A percentile compares a stretch with the other conserved stretches of the same genome.
Conservation (phyloP, 345 rosid species). For the Camelina sativa region DNA sequence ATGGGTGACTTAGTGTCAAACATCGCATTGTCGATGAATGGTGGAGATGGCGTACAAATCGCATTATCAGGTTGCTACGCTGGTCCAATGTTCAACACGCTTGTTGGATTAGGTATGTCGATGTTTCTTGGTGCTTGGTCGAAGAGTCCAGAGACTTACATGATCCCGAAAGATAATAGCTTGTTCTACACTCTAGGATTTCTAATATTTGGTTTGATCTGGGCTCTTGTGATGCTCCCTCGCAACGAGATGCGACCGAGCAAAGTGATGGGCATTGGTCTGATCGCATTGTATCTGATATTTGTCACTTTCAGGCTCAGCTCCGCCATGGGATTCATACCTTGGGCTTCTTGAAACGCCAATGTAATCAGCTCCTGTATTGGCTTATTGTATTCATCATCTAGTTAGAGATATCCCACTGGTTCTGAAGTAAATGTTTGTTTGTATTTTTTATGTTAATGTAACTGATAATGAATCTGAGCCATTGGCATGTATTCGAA, state of each 20-base stretch:
- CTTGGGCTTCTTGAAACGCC: constrained; percentile 36
- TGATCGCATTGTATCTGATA: constrained; percentile 51
- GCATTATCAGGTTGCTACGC: constrained; percentile 97
- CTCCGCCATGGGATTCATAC: constrained; percentile 50
- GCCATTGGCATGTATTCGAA: constrained; percentile 2
- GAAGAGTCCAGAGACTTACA: constrained; percentile 56
- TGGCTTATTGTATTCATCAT: constrained; percentile 10
- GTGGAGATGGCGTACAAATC: constrained; percentile 80
- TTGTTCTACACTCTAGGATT: constrained; percentile 78
- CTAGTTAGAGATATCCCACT: constrained; percentile 23
- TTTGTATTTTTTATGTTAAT: constrained; percentile 8
- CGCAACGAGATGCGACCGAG: constrained; percentile 76
- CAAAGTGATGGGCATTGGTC: constrained; percentile 57
- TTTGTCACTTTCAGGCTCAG: constrained; percentile 53
- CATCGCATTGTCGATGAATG: constrained; percentile 74
- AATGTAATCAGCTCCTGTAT: constrained; percentile 1
- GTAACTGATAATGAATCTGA: constrained; percentile 8
- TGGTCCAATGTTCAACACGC: constrained; percentile 97
- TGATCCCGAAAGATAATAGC: constrained; percentile 64
- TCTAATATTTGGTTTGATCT: constrained; percentile 64
- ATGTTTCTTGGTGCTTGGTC: constrained; percentile 86
- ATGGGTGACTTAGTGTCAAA: constrained; percentile 95
- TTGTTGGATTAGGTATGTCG: constrained; percentile 81
- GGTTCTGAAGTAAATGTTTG: constrained; percentile 4
- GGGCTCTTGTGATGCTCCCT: constrained; percentile 73